These are phyloP conservation scores for Colletotrichum noveboracense DNA, from an alignment of 2,329 filamentous ascomycete genomes.

Conservation along the genomic window DNA sequence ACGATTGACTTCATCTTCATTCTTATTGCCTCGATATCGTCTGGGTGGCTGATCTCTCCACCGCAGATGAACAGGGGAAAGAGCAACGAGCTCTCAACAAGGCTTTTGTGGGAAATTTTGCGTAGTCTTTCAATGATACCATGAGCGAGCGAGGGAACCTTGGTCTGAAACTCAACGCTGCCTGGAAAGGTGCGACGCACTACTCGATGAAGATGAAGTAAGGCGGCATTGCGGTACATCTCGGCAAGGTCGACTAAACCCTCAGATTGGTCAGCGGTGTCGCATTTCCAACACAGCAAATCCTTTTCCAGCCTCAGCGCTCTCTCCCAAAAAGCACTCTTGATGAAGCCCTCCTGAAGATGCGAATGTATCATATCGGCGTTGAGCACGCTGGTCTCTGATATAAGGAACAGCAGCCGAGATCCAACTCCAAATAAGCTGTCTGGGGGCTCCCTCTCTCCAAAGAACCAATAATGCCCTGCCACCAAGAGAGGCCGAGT, in stretches of 20 bases:
- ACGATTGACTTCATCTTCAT: neutral
- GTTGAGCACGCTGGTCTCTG: neutral
- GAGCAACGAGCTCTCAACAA: neutral
- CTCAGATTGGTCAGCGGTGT: neutral
- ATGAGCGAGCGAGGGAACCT: neutral
- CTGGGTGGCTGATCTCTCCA: neutral
- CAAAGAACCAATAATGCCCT: neutral
- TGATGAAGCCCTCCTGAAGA: neutral
- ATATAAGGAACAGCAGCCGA: neutral
- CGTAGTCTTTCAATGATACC: neutral
- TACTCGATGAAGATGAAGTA: neutral
- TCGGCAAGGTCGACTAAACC: neutral
- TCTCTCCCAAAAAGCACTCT: neutral
- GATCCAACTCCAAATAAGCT: neutral
- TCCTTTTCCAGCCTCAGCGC: neutral
- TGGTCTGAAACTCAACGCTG: neutral
- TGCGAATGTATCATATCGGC: neutral
- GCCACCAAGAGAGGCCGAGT: neutral
- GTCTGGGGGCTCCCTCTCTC: neutral
- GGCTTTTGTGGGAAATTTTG: neutral
- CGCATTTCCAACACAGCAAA: neutral
- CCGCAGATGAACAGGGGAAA: neutral
- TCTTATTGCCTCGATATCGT: neutral
- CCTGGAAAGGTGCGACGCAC: neutral
- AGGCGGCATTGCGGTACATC: neutral